Percentiles rank a stretch among this genome's conserved stretches.
These are phyloP conservation scores for Kokia cookei DNA, from an alignment of 441 rosid species.

Conservation along the genomic window DNA sequence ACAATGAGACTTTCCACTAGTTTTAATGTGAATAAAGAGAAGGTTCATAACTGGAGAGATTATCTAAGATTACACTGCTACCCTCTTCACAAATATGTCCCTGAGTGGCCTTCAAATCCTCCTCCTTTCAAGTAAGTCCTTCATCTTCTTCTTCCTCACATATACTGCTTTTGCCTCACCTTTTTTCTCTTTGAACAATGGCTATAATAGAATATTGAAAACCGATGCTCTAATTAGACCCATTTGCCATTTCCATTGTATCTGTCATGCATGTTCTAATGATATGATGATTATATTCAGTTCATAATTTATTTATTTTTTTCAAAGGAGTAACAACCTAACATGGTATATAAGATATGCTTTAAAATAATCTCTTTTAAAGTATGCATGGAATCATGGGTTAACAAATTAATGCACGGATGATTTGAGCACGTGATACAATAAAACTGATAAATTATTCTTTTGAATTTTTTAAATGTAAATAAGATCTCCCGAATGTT, in stretches of 20 bases:
- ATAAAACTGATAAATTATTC: neutral
- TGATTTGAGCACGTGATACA: neutral
- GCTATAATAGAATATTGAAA: neutral
- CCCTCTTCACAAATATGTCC: slow-evolving; percentile 50
- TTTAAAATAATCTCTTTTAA: neutral
- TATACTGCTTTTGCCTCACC: neutral
- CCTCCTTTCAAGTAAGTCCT: slow-evolving; percentile 46
- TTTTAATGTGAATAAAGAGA: slow-evolving; percentile 57
- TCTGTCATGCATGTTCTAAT: neutral
- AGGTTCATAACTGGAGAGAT: slow-evolving; percentile 67
- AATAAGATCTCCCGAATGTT: neutral
- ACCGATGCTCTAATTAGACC: neutral
- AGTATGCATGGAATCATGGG: neutral
- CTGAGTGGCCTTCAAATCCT: slow-evolving; percentile 66
- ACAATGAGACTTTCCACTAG: slow-evolving; percentile 63
- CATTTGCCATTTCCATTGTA: neutral
- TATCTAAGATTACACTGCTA: slow-evolving; percentile 64
- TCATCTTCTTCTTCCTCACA: neutral
- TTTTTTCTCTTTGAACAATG: neutral
- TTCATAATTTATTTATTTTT: neutral
- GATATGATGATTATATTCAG: neutral
- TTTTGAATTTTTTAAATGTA: neutral
- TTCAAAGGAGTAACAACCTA: neutral
- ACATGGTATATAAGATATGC: neutral
- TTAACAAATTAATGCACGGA: neutral